Base-by-base conservation (phyloP, 2,329 filamentous ascomycete genomes). In the Botrytis medusae region DNA sequence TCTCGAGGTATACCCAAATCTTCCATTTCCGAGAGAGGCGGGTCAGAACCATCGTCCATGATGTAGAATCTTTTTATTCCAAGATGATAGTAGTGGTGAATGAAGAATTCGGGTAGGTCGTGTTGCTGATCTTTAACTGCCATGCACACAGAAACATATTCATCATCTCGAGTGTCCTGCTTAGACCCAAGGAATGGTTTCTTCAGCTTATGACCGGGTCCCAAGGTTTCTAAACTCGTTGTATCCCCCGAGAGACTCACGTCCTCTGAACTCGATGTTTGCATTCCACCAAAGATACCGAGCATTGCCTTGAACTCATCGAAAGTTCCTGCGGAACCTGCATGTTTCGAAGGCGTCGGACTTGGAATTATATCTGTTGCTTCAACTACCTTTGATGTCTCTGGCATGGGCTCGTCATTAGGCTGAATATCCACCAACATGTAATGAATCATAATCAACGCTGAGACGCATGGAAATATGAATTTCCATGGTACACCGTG, bases 51-150 rank as follows among this genome's bases (percentile, higher is more conserved):
- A 67, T 80, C 79, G 54, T 80, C 79, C 75, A 80, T 79, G 71
- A 80, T 75, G 69, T 80, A 80, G 71, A 80, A 79, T 34, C 76
- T 71, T 2, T 71, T 73, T 59, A 80, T 78, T 25, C 74, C 74
- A 48, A 78, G 64, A 64, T 80, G 77, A 71, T 79, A 69, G 57
- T 80, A 80, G 64, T 80, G 79, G 54, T 80, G 78, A 4, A 75
- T 74, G 42, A 80, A 74, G 42, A 73, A 79, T 69, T 80, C 79
- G 1, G 76, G 74, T n/a, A 80, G 74, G 59, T 80, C 79, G 18
- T 20, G 32, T 40, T 62, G 62, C 40, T 79, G 76, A 59, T 80
- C 72, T 72, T 78, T 78, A 0, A 79, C 72, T n/a, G 77, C 74
- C 54, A 78, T 72, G 72, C 79, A 80, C 48, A 79, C 74, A 22